Base-by-base conservation (phyloP, 805 yeast species). In the Teunomyces atbi region DNA sequence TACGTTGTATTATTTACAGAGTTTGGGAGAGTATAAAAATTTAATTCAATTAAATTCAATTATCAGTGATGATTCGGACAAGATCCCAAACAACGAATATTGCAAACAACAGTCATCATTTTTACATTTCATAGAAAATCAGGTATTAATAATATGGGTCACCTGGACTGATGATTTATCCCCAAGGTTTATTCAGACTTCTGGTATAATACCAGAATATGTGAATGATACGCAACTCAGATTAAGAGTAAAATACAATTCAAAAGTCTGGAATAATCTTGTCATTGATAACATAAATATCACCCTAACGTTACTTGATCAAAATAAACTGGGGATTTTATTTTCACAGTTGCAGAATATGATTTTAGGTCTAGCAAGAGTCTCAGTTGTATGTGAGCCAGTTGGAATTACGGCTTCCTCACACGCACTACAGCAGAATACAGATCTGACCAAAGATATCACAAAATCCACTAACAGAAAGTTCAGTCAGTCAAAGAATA, bases 141-240 rank as follows among this genome's bases (percentile, higher is more conserved):
- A 36, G 39, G 39, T 36, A n/a, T 36, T 36, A 20, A 21, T 36
- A n/a, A n/a, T 36, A 19, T 36, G 39, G 39, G 18, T 36, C 28
- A 36, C 39, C 6, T 13, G 11, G 3, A 16, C 5, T 21, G 39
- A 20, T 8, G n/a, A 6, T 1, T 36, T 36, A 13, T 21, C 23
- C 5, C 39, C 39, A 13, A n/a, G 39, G 4, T 36, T n/a, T 6
- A 19, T 36, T n/a, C 39, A 36, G n/a, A 36, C 39, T n/a, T 12
- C 15, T 12, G 12, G 21, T 8, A 36, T 36, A 12, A 20, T 21
- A 8, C 39, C 39, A 20, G 16, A 20, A 20, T 4, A n/a, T 12
- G 5, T 36, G 15, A n/a, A 6, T 10, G n/a, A n/a, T 8, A n/a
- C 8, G 3, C 19, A 12, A 7, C 16, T 36, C 10, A 11, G 39